A percentile compares a stretch with the other conserved stretches of the same genome.
Evolutionary conservation across 2,329 filamentous ascomycete genomes (phyloP).

Genomic region (Aureobasidium vineae): DNA sequence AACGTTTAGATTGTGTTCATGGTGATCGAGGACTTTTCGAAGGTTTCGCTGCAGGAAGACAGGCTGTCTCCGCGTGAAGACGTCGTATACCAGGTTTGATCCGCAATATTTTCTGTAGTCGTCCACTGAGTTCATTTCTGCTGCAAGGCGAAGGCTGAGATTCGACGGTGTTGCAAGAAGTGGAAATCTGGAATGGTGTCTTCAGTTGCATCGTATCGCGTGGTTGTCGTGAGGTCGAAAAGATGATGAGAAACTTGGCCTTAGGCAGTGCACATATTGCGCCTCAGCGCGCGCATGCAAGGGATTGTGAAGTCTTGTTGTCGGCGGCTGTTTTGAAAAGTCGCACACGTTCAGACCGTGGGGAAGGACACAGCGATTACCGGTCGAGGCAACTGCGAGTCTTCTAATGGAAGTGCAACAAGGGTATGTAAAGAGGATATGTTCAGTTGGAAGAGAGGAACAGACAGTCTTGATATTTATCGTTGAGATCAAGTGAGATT

Average conservation of each 20-base stretch:
- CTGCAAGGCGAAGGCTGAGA: neutral
- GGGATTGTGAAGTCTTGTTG: constrained; percentile 16
- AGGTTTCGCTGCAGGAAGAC: constrained; percentile 38
- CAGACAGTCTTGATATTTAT: neutral
- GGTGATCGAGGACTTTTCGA: constrained; percentile 33
- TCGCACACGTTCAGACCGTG: constrained; percentile 16
- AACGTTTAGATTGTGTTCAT: constrained; percentile 30
- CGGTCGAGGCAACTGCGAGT: neutral
- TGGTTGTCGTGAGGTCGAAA: neutral
- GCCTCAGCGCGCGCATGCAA: constrained; percentile 24
- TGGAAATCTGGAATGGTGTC: neutral
- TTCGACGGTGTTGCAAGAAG: neutral
- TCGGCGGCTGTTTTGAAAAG: constrained; percentile 23
- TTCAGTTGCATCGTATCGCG: constrained; percentile 5
- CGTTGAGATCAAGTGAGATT: neutral
- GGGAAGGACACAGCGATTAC: neutral
- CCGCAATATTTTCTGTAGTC: constrained; percentile 14
- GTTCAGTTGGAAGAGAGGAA: neutral
- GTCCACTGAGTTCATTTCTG: constrained; percentile 18
- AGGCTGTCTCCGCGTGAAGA: neutral
- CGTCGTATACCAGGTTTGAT: neutral
- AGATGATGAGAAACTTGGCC: neutral
- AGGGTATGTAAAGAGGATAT: neutral
- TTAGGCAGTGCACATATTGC: constrained; percentile 2
- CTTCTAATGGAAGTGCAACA: neutral